phyloP scores from a whole-genome alignment of 257 asterid species.

The Eustoma russellianum region DNA sequence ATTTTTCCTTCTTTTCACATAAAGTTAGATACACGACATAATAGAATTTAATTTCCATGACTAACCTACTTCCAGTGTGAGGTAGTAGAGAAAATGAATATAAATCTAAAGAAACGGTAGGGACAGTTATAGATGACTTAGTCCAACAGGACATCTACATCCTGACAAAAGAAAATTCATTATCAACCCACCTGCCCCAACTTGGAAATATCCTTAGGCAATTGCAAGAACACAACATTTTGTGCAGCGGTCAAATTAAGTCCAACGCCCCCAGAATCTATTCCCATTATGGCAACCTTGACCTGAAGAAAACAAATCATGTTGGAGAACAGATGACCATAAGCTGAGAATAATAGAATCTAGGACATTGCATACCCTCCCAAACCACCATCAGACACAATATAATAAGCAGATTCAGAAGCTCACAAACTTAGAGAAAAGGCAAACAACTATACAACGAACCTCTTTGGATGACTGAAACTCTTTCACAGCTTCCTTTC shows the following conservation, averaged over 20 bases:
- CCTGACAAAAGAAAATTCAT: neutral
- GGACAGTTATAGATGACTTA: neutral
- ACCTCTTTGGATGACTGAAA: slow-evolving; percentile 78
- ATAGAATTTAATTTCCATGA: neutral
- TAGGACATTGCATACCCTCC: neutral
- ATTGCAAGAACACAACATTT: slow-evolving; percentile 84
- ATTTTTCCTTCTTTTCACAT: too few species aligned
- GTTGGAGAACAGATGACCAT: neutral
- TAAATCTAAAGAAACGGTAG: neutral
- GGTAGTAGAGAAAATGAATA: neutral
- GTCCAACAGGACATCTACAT: neutral
- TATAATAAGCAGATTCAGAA: neutral
- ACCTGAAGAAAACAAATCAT: slow-evolving; percentile 36
- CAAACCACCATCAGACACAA: slow-evolving; percentile 6
- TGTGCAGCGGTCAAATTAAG: slow-evolving; percentile 86
- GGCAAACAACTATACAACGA: slow-evolving; percentile 17
- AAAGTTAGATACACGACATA: too few species aligned
- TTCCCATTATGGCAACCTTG: slow-evolving; percentile 84
- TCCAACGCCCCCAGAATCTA: slow-evolving; percentile 94
- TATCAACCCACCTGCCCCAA: slow-evolving; percentile 60
- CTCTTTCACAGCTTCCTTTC: slow-evolving; percentile 63
- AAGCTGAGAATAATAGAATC: neutral
- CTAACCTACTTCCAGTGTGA: neutral
- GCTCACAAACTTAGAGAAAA: neutral
- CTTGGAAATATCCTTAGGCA: slow-evolving; percentile 64